Percentiles rank a stretch among this genome's conserved stretches.
Conservation (phyloP, 2,329 filamentous ascomycete species). For the Trichophaea hybrida region DNA sequence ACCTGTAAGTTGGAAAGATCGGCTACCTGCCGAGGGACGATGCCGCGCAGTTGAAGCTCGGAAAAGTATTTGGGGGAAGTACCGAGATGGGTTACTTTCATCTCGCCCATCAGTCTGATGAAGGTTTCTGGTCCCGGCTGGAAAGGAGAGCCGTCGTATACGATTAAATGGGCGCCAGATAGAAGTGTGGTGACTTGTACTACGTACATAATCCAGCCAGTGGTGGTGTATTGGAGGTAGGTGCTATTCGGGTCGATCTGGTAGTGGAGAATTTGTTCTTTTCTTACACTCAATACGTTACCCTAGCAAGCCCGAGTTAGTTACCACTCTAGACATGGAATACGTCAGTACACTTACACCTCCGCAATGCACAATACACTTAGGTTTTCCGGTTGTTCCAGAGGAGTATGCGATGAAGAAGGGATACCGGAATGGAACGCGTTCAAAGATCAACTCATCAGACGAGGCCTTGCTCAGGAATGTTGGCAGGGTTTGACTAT, state of each 20-base stretch:
- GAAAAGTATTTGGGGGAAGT: conserved; percentile 64
- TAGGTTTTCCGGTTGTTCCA: conserved; percentile 70
- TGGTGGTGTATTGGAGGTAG: conserved; percentile 47
- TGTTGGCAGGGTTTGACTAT: not conserved
- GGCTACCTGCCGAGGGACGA: conserved; percentile 47
- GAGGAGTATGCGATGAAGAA: conserved; percentile 65
- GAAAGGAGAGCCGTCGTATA: conserved; percentile 80
- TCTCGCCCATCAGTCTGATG: conserved; percentile 46
- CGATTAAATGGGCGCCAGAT: conserved; percentile 45
- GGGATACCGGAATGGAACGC: conserved; percentile 56
- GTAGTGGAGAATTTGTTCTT: conserved; percentile 47
- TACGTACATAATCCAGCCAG: conserved; percentile 84
- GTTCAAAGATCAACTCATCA: conserved; percentile 40
- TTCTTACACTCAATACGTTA: conserved; percentile 42
- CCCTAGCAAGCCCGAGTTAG: conserved; percentile 30
- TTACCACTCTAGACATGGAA: not conserved
- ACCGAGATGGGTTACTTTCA: conserved; percentile 57
- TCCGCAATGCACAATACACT: conserved; percentile 69
- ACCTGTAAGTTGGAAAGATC: conserved; percentile 47
- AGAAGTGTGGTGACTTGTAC: conserved; percentile 44
- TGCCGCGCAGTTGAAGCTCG: conserved; percentile 50
- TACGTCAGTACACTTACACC: conserved; percentile 31
- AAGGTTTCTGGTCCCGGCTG: conserved; percentile 51
- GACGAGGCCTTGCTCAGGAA: conserved; percentile 33
- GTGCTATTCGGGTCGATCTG: conserved; percentile 35